Evolutionary conservation across 768 basidiomycete genomes (phyloP).

Genomic region (Kwoniella pini): DNA sequence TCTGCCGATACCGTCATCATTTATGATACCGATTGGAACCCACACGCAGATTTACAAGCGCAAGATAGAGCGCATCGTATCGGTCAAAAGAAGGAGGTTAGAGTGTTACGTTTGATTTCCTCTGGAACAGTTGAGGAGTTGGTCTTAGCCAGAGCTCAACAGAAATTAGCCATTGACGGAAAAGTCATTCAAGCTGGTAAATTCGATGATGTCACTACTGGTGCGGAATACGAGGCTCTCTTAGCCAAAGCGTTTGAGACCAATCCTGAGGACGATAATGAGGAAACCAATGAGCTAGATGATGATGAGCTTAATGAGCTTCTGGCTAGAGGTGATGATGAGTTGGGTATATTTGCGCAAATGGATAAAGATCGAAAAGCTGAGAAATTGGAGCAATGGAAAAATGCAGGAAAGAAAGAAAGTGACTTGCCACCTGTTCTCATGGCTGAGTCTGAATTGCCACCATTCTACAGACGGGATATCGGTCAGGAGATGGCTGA

Average conservation of each 20-base stretch:
- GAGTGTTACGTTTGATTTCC: conserved; percentile 94
- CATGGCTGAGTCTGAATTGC: conserved; percentile 84
- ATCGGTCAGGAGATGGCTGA: conserved; percentile 58
- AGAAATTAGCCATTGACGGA: conserved; percentile 97
- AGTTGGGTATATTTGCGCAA: conserved; percentile 70
- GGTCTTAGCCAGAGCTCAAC: conserved; percentile 90
- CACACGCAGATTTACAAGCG: conserved; percentile 97
- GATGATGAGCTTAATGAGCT: conserved; percentile 82
- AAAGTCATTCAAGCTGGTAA: conserved; percentile 99
- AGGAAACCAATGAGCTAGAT: conserved; percentile 55
- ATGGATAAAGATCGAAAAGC: conserved; percentile 81
- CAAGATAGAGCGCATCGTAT: conserved; percentile 99
- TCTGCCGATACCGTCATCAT: conserved; percentile 96
- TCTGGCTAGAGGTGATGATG: conserved; percentile 80
- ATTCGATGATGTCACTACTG: conserved; percentile 97
- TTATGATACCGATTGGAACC: conserved; percentile 70
- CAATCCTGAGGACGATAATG: conserved; percentile 54
- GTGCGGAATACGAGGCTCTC: conserved; percentile 95
- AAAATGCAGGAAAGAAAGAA: conserved; percentile 65
- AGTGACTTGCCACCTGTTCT: conserved; percentile 75
- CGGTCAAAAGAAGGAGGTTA: conserved; percentile 96
- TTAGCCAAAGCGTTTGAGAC: conserved; percentile 68
- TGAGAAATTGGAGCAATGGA: conserved; percentile 67
- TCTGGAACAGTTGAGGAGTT: conserved; percentile 98
- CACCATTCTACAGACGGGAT: conserved; percentile 77